phyloP scores from a whole-genome alignment of 768 basidiomycete genomes.

The Serendipita sp. region DNA sequence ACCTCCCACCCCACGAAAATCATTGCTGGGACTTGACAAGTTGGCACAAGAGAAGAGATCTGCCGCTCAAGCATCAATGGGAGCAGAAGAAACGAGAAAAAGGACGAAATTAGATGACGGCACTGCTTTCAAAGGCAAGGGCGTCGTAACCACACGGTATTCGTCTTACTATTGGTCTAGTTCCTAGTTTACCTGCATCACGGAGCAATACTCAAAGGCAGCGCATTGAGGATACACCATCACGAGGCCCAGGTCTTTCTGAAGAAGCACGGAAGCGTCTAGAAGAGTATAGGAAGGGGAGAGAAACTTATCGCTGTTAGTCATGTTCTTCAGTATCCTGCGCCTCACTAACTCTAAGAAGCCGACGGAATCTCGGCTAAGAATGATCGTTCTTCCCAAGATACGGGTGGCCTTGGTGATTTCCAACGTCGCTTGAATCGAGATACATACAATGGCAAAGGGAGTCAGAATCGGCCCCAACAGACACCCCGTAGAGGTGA shows the following conservation, averaged over 20 bases:
- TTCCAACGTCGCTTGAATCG: conserved; percentile 88
- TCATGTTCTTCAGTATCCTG: not conserved
- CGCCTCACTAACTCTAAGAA: not conserved
- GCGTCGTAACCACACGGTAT: not conserved
- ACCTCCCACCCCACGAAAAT: conserved; percentile 62
- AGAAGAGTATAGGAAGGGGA: conserved; percentile 58
- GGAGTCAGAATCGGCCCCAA: conserved; percentile 19
- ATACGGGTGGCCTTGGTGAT: conserved; percentile 70
- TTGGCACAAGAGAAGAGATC: conserved; percentile 80
- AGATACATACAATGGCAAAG: conserved; percentile 38
- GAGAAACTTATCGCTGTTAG: conserved; percentile 54
- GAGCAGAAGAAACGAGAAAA: conserved; percentile 42
- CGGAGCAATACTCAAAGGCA: conserved; percentile 46
- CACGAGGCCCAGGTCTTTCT: conserved; percentile 79
- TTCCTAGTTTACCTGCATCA: conserved; percentile 56
- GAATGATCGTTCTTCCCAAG: conserved; percentile 39
- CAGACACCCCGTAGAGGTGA: conserved; percentile 18
- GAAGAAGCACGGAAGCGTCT: conserved; percentile 52
- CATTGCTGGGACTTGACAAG: conserved; percentile 72
- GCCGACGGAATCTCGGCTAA: conserved; percentile 60
- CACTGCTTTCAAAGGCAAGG: conserved; percentile 73
- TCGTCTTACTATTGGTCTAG: conserved; percentile 24
- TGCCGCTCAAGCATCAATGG: conserved; percentile 30
- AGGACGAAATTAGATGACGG: conserved; percentile 46
- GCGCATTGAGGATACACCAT: conserved; percentile 80